Evolutionary conservation across 805 yeast genomes (phyloP).

Genomic region (Dipodascus albidus): DNA sequence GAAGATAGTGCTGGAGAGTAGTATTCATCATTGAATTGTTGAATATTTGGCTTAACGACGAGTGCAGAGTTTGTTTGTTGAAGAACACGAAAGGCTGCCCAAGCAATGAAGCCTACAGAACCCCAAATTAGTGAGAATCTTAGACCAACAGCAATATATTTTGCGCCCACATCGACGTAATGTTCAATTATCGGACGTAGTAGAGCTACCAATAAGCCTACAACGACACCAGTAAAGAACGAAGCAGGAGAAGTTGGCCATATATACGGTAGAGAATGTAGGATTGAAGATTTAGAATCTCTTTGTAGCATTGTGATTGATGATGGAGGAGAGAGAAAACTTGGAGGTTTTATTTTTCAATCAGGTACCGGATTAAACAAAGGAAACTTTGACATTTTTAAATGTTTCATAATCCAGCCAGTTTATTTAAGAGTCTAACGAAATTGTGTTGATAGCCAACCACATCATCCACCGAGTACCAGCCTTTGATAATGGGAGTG

Average conservation of each 20-base stretch:
- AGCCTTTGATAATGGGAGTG: too few species aligned
- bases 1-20: background rate
- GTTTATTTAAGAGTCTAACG: too few species aligned
- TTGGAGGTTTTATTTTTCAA: too few species aligned
- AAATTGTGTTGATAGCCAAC: too few species aligned
- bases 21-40: background rate
- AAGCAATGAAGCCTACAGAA: constrained; percentile 7
- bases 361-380: too few species aligned
- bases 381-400: background rate
- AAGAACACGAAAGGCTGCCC: constrained; percentile 5
- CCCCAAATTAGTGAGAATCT: constrained; percentile 9
- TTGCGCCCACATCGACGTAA: constrained; percentile 10
- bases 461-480: background rate
- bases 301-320: too few species aligned
- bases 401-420: background rate
- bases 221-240: constrained; percentile 8
- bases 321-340: background rate
- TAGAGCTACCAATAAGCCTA: constrained; percentile 8
- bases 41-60: constrained; percentile 5
- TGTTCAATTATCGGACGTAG: constrained; percentile 8
- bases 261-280: constrained; percentile 1
- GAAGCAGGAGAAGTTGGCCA: constrained; percentile 11
- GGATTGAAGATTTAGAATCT: too few species aligned
- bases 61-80: constrained; percentile 7
- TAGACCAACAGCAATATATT: constrained; percentile 4